Percentiles rank a stretch among this genome's conserved stretches.
Evolutionary conservation across 2,329 filamentous ascomycete species (phyloP).

Genomic region (Colletotrichum cordylinicola): DNA sequence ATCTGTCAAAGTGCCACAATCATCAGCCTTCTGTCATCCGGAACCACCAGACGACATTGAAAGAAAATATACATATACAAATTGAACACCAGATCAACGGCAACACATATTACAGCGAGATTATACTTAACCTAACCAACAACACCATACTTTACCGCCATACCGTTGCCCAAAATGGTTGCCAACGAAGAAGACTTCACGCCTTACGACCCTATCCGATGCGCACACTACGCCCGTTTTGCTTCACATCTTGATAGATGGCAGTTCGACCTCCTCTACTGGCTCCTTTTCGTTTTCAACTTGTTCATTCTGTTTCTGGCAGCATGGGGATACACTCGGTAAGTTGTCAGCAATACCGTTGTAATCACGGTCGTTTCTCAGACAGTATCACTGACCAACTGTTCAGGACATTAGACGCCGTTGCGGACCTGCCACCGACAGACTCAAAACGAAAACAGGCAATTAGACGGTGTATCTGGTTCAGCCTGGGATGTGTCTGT

Average conservation of each 20-base stretch:
- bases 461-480: conserved; percentile 44
- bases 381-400: background rate
- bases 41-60: background rate
- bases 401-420: conserved; percentile 40
- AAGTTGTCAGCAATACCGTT: conserved; percentile 20
- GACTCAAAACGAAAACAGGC: conserved; percentile 41
- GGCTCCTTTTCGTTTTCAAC: conserved; percentile 50
- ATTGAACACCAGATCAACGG: background rate
- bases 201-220: conserved; percentile 30
- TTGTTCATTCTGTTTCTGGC: conserved; percentile 49
- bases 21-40: conserved; percentile 10
- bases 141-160: background rate
- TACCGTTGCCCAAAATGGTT: background rate
- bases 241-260: conserved; percentile 44
- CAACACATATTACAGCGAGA: background rate
- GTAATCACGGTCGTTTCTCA: background rate
- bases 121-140: background rate
- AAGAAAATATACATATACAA: background rate
- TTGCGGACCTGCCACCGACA: conserved; percentile 33
- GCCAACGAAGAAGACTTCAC: conserved; percentile 14
- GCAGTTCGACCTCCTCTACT: conserved; percentile 53
- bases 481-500: conserved; percentile 49
- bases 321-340: conserved; percentile 47
- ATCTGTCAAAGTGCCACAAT: background rate
- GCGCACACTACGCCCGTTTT: conserved; percentile 48